Evolutionary conservation across 2,329 filamentous ascomycete genomes (phyloP), one percentile per base, ranked within the genome.

Genomic region (Stachybotrys elegans): DNA sequence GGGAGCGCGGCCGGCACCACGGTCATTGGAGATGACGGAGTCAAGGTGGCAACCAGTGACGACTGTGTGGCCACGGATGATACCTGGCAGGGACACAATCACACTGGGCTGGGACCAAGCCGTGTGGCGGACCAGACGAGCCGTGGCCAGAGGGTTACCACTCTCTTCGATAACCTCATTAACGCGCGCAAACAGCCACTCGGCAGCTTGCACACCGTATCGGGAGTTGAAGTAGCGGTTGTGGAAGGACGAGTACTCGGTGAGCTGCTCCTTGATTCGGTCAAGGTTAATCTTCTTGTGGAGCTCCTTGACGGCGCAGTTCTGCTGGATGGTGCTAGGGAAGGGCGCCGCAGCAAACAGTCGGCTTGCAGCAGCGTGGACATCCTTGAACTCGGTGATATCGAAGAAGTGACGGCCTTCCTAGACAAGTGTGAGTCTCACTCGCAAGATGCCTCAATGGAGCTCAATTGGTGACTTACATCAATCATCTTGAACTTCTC

Each of bases 31-130:
- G 12, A 69, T 67, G 7, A 57, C 55, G 1, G 66, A 71, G 53
- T 76, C 73, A 36, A 69, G 68, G 50, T 75, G 72, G 2, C 72
- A 69, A 14, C 68, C 66, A 2, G 71, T 60, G 6, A 69, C 47
- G 7, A 67, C 53, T 39, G 45, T 55, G 42, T 50, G 49, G 22
- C 43, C 29, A 16, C 63, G 61, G 8, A 70, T 64, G 44, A 46
- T 57, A 22, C 72, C 72, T 4, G 71, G 71, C 19, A 75, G 68
- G 4, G 60, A 65, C 2, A 68, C 70, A 8, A 75, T 71, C 48
- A 76, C 61, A 9, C 67, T 71, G 0, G 68, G 66, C 51, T 75
- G 72, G 43, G 62, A 67, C 56, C 67, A 74, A 12, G 64, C 62
- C 20, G 51, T 50, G 53, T 76, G 70, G 2, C 63, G 60, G 48